phyloP scores from a whole-genome alignment of 73 alveolate genomes.

The Tetrahymena malaccensis region DNA sequence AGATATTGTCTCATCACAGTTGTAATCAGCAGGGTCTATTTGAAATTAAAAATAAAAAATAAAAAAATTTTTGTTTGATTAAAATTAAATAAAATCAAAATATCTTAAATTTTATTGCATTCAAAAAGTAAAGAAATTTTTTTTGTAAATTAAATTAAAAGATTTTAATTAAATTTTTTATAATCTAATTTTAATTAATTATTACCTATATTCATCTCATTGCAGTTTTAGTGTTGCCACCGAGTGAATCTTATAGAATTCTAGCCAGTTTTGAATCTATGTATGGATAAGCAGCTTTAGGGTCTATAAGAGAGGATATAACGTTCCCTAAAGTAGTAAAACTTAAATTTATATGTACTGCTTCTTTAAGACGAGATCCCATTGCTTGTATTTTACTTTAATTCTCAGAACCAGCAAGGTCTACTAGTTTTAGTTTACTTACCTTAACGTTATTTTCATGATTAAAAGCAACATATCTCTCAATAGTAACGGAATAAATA shows the following conservation, averaged over 20 bases:
- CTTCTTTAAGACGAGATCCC: constrained; percentile 87
- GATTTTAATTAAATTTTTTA: no score
- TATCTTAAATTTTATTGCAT: no score
- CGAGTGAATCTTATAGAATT: constrained; percentile 89
- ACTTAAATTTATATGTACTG: constrained; percentile 81
- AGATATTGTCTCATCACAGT: constrained; percentile 70
- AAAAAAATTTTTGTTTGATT: no score
- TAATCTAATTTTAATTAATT: not conserved
- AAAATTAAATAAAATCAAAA: no score
- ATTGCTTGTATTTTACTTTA: constrained; percentile 81
- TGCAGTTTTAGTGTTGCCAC: constrained; percentile 92
- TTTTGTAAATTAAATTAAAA: no score
- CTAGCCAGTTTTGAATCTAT: constrained; percentile 93
- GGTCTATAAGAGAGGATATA: constrained; percentile 84
- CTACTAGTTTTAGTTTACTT: constrained; percentile 84
- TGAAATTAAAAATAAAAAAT: no score
- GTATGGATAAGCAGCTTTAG: constrained; percentile 79
- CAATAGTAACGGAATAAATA: constrained; percentile 61
- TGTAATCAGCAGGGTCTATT: constrained; percentile 69
- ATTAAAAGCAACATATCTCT: constrained; percentile 52
- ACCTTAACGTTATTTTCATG: not conserved
- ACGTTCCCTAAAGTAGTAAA: constrained; percentile 88
- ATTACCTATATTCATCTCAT: constrained; percentile 88
- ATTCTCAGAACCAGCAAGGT: constrained; percentile 96
- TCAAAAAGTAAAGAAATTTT: no score